A percentile compares a stretch with the other conserved stretches of the same genome.
Evolutionary conservation across 2,329 filamentous ascomycete species (phyloP).

Genomic region (Paramyrothecium roridum): DNA sequence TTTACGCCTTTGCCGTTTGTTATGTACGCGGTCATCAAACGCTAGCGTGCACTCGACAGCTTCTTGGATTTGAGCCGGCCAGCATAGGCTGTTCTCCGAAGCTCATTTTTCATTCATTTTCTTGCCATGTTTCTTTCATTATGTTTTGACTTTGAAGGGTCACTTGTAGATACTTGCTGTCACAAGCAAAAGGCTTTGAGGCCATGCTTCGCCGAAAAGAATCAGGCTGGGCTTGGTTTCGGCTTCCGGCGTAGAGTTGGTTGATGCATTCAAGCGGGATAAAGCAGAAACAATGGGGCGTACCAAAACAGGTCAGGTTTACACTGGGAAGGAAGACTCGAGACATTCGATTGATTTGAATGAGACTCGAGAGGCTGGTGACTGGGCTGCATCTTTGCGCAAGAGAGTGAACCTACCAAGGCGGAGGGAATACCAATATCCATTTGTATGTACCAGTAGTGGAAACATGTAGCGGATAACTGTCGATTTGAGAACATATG

Average conservation of each 20-base stretch:
- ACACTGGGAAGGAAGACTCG: conserved; percentile 5
- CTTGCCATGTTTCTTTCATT: no score
- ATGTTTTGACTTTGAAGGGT: not conserved
- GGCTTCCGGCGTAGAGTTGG: conserved; percentile 12
- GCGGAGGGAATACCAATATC: not conserved
- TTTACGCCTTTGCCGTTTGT: no score
- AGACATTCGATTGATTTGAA: not conserved
- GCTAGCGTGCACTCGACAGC: no score
- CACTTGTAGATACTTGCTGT: not conserved
- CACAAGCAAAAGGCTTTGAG: not conserved
- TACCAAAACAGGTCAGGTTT: conserved; percentile 7
- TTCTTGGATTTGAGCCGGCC: no score
- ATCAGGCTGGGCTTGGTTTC: conserved; percentile 32
- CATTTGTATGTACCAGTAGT: not conserved
- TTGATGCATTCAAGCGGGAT: conserved; percentile 5
- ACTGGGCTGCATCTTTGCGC: not conserved
- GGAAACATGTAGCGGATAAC: not conserved
- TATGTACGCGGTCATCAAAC: no score
- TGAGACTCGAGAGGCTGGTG: not conserved
- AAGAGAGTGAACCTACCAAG: not conserved
- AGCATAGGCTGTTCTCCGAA: conserved; percentile 3
- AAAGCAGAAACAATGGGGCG: conserved; percentile 14
- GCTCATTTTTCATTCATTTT: conserved; percentile 1
- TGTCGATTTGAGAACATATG: not conserved
- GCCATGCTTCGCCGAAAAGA: conserved; percentile 10